Evolutionary conservation across 2,329 filamentous ascomycete genomes (phyloP), one percentile per base, ranked within the genome.

Genomic region (Lasiodiplodia citricola): DNA sequence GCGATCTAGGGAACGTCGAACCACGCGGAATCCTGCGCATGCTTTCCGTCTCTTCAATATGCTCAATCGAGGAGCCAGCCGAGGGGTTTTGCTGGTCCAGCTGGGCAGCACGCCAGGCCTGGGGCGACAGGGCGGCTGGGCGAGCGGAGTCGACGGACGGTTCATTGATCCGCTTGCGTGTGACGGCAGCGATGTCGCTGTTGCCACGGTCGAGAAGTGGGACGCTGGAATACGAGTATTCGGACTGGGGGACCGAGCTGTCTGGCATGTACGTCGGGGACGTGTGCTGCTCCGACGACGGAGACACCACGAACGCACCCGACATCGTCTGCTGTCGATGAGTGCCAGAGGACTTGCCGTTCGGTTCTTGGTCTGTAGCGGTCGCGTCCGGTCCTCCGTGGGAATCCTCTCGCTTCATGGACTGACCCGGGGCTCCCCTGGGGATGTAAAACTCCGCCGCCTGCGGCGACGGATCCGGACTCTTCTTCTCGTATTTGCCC

Each of bases 201-300:
- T 79, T 76, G 3, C 87, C 91, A 62, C 91, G 87, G 70, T 95
- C 91, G 14, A 96, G 85, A 8, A 96, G 84, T 4, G 93, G 92
- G 41, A 90, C 89, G 0, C 92, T 94, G 50, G 88, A 90, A 76
- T 93, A 94, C 0, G 92, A 95, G 62, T 90, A 89, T 35, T 88
- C 86, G 0, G 92, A 94, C 68, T 87, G 87, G 16, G 88, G 86
- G 31, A 83, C 78, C 2, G 82, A 79, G 25, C 71, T 67, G 11
- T 58, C 55, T 11, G 52, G 11, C 74, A 71, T 47, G 41, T 23
- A 50, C 68, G 72, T 68, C 73, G 76, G 65, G 38, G 65, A 67
- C 4, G 65, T 67, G n/a, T 67, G 65, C n/a, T 64, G 44, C n/a
- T 52, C 60, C 1, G 60, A 64, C 7, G 65, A 67, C 4, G 38